Percentiles rank a stretch among this genome's conserved stretches.
phyloP scores from a whole-genome alignment of 176 grass and related monocot species.

The Otatea glauca region DNA sequence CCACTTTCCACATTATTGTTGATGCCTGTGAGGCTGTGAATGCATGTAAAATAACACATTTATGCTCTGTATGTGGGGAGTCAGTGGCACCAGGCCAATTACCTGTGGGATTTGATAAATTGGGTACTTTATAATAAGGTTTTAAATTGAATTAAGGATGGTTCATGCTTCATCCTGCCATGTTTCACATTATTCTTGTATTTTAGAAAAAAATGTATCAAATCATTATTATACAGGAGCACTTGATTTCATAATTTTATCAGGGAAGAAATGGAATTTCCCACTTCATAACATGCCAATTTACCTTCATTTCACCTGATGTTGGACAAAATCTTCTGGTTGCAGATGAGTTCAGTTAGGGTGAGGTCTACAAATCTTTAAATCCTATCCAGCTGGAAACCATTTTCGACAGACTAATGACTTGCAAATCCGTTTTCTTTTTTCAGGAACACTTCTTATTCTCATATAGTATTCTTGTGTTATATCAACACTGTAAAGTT shows the following conservation, averaged over 20 bases:
- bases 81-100: not conserved
- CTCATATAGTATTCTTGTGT: not conserved
- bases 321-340: not conserved
- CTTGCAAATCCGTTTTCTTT: not conserved
- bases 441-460: not conserved
- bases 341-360: not conserved
- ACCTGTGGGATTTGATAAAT: not conserved
- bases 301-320: not conserved
- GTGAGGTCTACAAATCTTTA: not conserved
- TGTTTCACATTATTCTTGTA: not conserved
- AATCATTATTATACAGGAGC: not conserved
- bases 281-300: not conserved
- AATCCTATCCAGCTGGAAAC: not conserved
- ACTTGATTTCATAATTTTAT: conserved; percentile 14
- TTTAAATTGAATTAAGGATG: not conserved
- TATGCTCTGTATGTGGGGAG: not conserved
- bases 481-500: not conserved
- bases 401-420: not conserved
- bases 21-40: too few relatives aligned
- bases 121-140: not conserved
- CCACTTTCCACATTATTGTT: not conserved
- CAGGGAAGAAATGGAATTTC: not conserved
- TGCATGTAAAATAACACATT: not conserved
- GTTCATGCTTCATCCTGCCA: not conserved
- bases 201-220: not conserved